A percentile compares a stretch with the other conserved stretches of the same genome.
Evolutionary conservation across 1,284 basidiomycete genomes (phyloP).

Genomic region (Coniferiporia weirii): DNA sequence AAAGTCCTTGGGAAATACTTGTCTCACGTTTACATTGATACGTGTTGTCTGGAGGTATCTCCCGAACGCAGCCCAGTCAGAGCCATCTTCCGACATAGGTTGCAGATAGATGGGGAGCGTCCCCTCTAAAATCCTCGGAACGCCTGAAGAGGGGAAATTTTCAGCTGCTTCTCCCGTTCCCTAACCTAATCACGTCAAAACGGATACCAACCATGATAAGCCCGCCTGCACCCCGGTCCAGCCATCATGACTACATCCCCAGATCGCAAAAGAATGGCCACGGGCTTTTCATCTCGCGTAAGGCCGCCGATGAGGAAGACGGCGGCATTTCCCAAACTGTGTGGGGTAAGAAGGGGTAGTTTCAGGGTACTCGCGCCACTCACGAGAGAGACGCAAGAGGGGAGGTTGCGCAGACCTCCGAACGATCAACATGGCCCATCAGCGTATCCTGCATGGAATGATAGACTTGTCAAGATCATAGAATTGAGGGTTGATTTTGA

Average conservation of each 20-base stretch:
- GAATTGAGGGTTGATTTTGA: neutral
- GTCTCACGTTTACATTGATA: conserved; percentile 87
- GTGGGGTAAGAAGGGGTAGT: neutral
- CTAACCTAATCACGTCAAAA: neutral
- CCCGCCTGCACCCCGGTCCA: conserved; percentile 74
- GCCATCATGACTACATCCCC: conserved; percentile 93
- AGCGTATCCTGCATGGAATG: conserved; percentile 65
- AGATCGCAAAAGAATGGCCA: conserved; percentile 76
- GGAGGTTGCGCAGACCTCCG: conserved; percentile 80
- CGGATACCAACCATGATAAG: conserved; percentile 70
- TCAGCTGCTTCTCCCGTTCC: neutral
- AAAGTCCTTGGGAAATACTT: conserved; percentile 76
- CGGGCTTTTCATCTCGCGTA: conserved; percentile 70
- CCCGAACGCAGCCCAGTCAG: conserved; percentile 54
- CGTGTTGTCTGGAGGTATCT: conserved; percentile 62
- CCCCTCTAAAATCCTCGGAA: conserved; percentile 79
- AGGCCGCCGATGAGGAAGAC: conserved; percentile 85
- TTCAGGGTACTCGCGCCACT: conserved; percentile 26
- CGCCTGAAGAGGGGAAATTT: conserved; percentile 41
- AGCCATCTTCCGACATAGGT: conserved; percentile 25
- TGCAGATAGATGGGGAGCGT: conserved; percentile 65
- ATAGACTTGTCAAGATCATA: neutral
- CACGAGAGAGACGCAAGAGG: conserved; percentile 90
- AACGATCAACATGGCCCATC: conserved; percentile 91
- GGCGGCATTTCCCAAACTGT: conserved; percentile 78